A percentile compares a stretch with the other conserved stretches of the same genome.
These are phyloP conservation scores for Zygnema cylindricum DNA, from an alignment of 139 green algal genomes.

Conservation along the genomic window DNA sequence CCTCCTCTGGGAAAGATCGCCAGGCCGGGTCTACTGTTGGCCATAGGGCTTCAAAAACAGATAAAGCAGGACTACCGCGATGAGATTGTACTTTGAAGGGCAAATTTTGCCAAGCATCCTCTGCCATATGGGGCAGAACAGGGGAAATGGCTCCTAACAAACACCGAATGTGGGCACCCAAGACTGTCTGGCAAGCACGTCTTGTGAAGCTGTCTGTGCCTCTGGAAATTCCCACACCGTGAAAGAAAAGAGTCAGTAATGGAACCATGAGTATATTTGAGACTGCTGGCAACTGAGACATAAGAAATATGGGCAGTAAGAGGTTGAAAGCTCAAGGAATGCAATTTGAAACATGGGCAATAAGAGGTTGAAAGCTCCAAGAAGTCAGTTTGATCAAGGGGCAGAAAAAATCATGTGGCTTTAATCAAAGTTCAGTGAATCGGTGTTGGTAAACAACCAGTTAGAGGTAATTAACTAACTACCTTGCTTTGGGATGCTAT, in stretches of 20 bases:
- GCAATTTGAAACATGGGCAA: no score
- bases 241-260: neutral
- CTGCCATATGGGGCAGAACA: slow-evolving; percentile 91
- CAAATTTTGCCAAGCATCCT: slow-evolving; percentile 91
- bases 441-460: no score
- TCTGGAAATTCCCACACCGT: neutral
- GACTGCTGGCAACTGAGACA: no score
- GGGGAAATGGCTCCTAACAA: slow-evolving; percentile 73
- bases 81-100: slow-evolving; percentile 57
- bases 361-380: no score
- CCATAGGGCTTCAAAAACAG: slow-evolving; percentile 85
- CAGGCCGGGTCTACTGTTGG: slow-evolving; percentile 65
- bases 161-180: slow-evolving; percentile 72
- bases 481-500: no score
- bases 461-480: no score
- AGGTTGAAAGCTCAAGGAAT: no score
- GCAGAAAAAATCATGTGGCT: no score
- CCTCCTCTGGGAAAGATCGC: slow-evolving; percentile 52
- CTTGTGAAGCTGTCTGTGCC: slow-evolving; percentile 50
- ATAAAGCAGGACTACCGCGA: slow-evolving; percentile 34
- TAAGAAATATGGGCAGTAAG: no score
- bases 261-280: no score
- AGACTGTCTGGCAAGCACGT: slow-evolving; percentile 85
- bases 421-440: no score
- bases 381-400: no score